Conservation (phyloP, 352 stramenopile genomes). For the Phytophthora fragariaefolia region DNA sequence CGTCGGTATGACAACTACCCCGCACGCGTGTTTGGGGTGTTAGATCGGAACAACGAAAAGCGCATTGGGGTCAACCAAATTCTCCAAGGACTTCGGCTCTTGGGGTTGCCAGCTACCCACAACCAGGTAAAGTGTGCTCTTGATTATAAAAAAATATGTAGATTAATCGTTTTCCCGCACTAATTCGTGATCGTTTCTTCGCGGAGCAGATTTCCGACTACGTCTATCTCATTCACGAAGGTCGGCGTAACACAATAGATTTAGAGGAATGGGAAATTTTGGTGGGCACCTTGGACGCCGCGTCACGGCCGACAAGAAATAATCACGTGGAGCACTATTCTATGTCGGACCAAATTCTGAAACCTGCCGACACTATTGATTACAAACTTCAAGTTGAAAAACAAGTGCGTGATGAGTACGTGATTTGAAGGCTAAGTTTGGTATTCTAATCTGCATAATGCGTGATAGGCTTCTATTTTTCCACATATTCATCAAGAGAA, state of each 20-base stretch:
- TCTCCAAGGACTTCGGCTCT: slow-evolving; percentile 55
- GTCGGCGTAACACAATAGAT: slow-evolving; percentile 54
- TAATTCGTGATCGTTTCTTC: no score
- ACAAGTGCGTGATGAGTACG: background rate
- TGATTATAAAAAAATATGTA: no score
- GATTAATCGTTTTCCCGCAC: no score
- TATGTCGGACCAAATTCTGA: slow-evolving; percentile 43
- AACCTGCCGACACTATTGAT: slow-evolving; percentile 50
- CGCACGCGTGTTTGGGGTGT: slow-evolving; percentile 54
- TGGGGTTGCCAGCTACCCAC: slow-evolving; percentile 64
- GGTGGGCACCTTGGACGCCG: slow-evolving; percentile 68
- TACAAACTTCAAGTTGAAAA: slow-evolving; percentile 54
- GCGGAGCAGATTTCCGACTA: slow-evolving; percentile 68
- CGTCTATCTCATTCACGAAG: slow-evolving; percentile 78
- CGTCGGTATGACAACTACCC: slow-evolving; percentile 43
- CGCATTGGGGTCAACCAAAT: slow-evolving; percentile 66
- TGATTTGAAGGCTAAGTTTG: background rate
- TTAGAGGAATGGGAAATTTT: slow-evolving; percentile 74
- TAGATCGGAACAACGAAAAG: slow-evolving; percentile 53
- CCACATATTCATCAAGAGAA: slow-evolving; percentile 62
- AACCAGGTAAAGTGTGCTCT: slow-evolving; percentile 62
- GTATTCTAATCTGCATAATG: background rate
- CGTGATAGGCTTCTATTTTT: slow-evolving; percentile 49
- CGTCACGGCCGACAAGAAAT: slow-evolving; percentile 46
- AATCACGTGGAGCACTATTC: slow-evolving; percentile 38